phyloP scores from a whole-genome alignment of 169 alveolate genomes.

The Plasmodium reichenowi region DNA sequence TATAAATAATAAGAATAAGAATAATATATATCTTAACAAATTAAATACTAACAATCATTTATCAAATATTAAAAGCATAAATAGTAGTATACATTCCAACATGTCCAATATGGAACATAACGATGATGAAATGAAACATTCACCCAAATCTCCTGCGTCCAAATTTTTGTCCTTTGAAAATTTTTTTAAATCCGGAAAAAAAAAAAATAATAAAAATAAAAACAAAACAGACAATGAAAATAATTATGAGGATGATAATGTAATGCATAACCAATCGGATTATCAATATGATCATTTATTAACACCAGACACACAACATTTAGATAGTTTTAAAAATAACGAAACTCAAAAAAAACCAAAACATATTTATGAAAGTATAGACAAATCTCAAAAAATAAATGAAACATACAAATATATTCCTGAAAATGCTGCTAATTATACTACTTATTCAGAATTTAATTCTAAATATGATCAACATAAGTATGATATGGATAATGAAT shows the following conservation, averaged over 20 bases:
- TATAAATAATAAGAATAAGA: neutral
- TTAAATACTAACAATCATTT: too few species aligned
- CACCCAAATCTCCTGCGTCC: constrained; percentile 2
- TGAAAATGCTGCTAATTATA: too few species aligned
- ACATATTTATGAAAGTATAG: too few species aligned
- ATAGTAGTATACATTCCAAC: neutral
- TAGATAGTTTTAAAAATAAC: too few species aligned
- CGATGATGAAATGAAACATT: neutral
- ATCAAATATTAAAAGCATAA: too few species aligned
- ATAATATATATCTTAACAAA: too few species aligned
- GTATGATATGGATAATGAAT: neutral
- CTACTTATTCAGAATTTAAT: neutral
- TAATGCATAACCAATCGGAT: neutral
- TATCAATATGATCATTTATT: neutral
- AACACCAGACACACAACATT: neutral
- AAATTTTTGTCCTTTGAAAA: constrained; percentile 72
- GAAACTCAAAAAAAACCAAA: too few species aligned
- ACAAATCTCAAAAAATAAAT: too few species aligned
- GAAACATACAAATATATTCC: too few species aligned
- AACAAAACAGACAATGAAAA: neutral
- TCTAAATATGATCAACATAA: neutral
- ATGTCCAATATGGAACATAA: neutral
- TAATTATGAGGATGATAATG: neutral
- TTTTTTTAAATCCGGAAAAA: constrained; percentile 22
- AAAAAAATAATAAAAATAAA: neutral